Evolutionary conservation across 257 asterid species (phyloP).

Genomic region (Nicotiana noctiflora): DNA sequence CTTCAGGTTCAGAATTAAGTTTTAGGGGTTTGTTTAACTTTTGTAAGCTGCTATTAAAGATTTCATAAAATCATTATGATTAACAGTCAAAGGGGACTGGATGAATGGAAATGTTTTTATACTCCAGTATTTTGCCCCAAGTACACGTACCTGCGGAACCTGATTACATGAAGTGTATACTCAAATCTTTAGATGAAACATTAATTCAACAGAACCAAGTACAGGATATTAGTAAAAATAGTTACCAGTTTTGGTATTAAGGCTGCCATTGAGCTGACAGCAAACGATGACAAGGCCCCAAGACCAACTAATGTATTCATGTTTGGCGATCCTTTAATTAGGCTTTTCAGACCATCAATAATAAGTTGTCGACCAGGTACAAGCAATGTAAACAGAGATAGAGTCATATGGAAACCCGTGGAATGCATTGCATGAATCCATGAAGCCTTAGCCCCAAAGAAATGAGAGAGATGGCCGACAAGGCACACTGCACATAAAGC

Average conservation of each 20-base stretch:
- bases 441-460: constrained; percentile 84
- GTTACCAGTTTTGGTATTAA: constrained; percentile 84
- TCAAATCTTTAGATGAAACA: not conserved
- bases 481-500: constrained; percentile 90
- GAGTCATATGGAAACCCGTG: constrained; percentile 81
- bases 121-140: constrained; percentile 6
- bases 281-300: constrained; percentile 96
- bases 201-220: not conserved
- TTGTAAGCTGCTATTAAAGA: not conserved
- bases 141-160: not conserved
- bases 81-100: not conserved
- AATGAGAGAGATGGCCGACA: constrained; percentile 87
- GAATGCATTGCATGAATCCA: constrained; percentile 96
- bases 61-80: not conserved
- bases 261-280: constrained; percentile 95
- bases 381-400: constrained; percentile 81
- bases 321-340: constrained; percentile 83
- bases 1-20: constrained; percentile 3
- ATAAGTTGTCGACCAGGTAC: constrained; percentile 94
- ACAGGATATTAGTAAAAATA: constrained; percentile 7
- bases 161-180: not conserved
- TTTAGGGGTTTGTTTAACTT: not conserved
- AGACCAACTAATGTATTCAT: constrained; percentile 99
- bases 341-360: constrained; percentile 82
- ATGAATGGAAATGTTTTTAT: not conserved